Percentiles rank a stretch among this genome's conserved stretches.
phyloP scores from a whole-genome alignment of 2,329 filamentous ascomycete genomes.

The Talaromyces amestolkiae region DNA sequence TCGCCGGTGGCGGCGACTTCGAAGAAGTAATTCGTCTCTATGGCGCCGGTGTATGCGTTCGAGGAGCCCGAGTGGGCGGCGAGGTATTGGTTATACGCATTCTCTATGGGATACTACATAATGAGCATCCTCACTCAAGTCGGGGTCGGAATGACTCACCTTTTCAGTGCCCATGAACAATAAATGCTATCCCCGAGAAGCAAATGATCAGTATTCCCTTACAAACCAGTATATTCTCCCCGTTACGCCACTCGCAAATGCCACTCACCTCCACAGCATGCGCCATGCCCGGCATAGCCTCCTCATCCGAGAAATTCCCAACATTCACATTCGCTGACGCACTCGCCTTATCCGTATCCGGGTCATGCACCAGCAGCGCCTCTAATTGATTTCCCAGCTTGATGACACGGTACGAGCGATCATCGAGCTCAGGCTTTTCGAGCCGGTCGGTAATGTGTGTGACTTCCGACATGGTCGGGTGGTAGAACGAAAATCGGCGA shows the following conservation, averaged over 20 bases:
- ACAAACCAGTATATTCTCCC: not conserved
- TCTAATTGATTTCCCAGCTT: slow-evolving; percentile 82
- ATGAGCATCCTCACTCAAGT: not conserved
- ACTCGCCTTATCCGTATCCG: slow-evolving; percentile 93
- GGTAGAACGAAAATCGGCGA: slow-evolving; percentile 19
- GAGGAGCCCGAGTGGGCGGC: slow-evolving; percentile 85
- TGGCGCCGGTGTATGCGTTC: slow-evolving; percentile 90
- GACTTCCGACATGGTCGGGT: slow-evolving; percentile 26
- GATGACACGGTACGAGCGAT: slow-evolving; percentile 84
- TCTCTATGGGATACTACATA: slow-evolving; percentile 78
- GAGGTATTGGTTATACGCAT: slow-evolving; percentile 92
- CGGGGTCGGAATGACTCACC: slow-evolving; percentile 42
- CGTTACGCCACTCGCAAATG: not conserved
- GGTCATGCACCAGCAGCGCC: slow-evolving; percentile 87
- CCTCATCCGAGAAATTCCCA: slow-evolving; percentile 88
- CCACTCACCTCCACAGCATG: slow-evolving; percentile 71
- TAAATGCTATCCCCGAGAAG: slow-evolving; percentile 56
- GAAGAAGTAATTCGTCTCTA: slow-evolving; percentile 97
- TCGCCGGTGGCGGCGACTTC: slow-evolving; percentile 79
- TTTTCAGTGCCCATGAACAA: slow-evolving; percentile 99
- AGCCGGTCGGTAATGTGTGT: slow-evolving; percentile 64
- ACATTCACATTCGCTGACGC: slow-evolving; percentile 94
- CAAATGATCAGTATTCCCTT: not conserved
- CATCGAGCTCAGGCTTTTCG: slow-evolving; percentile 80
- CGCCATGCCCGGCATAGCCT: slow-evolving; percentile 89